Conservation (phyloP, 1,284 basidiomycete genomes). For the Ceratobasidium sp. region DNA sequence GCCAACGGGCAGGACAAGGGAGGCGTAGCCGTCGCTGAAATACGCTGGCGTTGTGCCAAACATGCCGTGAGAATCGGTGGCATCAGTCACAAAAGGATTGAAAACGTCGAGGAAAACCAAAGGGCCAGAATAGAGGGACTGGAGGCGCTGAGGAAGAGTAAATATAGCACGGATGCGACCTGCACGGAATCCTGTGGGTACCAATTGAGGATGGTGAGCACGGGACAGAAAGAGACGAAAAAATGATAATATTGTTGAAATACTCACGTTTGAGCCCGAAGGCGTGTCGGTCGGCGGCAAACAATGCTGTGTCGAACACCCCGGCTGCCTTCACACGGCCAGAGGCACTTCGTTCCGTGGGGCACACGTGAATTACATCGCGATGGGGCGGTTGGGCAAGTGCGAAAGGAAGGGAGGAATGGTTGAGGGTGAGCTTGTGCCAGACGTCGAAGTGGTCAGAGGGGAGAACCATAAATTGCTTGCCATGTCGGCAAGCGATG, state of each 20-base stretch:
- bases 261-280: neutral
- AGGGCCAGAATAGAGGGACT: neutral
- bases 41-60: neutral
- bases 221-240: too few species aligned
- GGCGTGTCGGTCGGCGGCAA: neutral
- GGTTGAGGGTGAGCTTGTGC: conserved; percentile 15
- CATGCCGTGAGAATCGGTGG: neutral
- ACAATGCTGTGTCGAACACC: conserved; percentile 17
- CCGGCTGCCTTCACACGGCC: neutral
- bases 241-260: neutral
- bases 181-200: conserved; percentile 5
- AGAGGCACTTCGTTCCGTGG: neutral
- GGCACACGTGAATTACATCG: conserved; percentile 8
- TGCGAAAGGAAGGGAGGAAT: conserved; percentile 2
- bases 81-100: neutral
- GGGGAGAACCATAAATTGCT: conserved; percentile 4
- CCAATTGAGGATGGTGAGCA: neutral
- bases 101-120: conserved; percentile 18
- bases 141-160: neutral
- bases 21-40: neutral
- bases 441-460: conserved; percentile 26
- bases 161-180: conserved; percentile 24
- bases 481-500: neutral
- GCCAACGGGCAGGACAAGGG: conserved; percentile 1
- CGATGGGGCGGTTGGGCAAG: neutral